Base-by-base conservation (phyloP, 2,329 filamentous ascomycete species). In the Venturia asperata region DNA sequence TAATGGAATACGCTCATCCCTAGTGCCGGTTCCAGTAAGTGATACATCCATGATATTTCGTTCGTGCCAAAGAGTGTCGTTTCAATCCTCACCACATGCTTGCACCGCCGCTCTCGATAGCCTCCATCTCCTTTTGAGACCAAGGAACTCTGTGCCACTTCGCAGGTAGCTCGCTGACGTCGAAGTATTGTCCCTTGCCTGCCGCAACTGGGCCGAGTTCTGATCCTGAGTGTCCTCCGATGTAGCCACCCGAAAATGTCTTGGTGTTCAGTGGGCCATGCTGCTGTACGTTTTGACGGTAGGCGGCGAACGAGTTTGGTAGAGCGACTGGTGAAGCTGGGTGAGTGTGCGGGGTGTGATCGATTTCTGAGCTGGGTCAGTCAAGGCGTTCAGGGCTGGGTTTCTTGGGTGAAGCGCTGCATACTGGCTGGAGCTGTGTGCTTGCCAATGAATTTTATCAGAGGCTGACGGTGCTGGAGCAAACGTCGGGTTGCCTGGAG, bases 41-140 rank as follows among this genome's bases (percentile, higher is more conserved):
- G 34, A 56, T n/a, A 56, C 24, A 34, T 55, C 52, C 52, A 56
- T 55, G 24, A 3, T 9, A 37, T 19, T 37, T 56, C 52, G 24
- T n/a, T 56, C 52, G 21, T 13, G 47, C 52, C 27, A 37, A 56
- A 56, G 52, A 37, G 30, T 37, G 5, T 56, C 15, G 17, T 56
- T 13, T 56, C 52, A 37, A 15, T 56, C 52, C 30, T 58, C 52
- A 58, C 63, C 63, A 64, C 63, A 64, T 58, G 52, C 63, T 64
- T 42, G 93, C 94, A 66, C 94, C 94, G 65, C 92, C 94, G 65
- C 91, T 94, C 85, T 97, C 92, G 73, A 99, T 85, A 27, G 92
- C 92, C 77, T 97, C 94, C 67, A 99, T 99, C 84, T 99, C 94
- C 55, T 87, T 87, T 70, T 87, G 78, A 45, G 85, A 87, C 78